Percentiles rank a stretch among this genome's conserved stretches.
Evolutionary conservation across 2,329 filamentous ascomycete species (phyloP).

Genomic region (Pseudopithomyces maydicus): DNA sequence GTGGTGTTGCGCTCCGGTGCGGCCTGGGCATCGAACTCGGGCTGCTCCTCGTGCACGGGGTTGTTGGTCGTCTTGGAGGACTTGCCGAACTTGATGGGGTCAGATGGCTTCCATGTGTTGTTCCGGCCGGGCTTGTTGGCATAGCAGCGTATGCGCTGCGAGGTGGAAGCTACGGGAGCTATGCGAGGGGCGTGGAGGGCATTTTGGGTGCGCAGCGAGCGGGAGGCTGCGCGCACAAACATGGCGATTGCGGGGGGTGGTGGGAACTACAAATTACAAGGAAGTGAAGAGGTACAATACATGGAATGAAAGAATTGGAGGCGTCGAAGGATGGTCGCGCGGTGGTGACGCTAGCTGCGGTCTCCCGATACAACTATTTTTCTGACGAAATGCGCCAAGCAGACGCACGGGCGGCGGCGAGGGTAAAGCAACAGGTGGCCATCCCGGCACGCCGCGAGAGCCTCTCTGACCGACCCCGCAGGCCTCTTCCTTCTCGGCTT

Average conservation of each 20-base stretch:
- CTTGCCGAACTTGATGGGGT: constrained; percentile 46
- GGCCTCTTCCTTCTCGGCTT: constrained; percentile 9
- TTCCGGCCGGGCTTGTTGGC: constrained; percentile 34
- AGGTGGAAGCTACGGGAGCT: constrained; percentile 31
- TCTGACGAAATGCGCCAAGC: constrained; percentile 10
- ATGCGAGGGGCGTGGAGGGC: constrained; percentile 30
- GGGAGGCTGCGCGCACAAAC: constrained; percentile 42
- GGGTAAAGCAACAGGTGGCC: constrained; percentile 6
- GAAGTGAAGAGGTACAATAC: constrained; percentile 12
- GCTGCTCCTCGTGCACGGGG: constrained; percentile 39
- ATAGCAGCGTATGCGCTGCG: constrained; percentile 33
- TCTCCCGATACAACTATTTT: constrained; percentile 28
- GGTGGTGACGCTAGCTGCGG: constrained; percentile 8
- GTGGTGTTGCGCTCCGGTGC: constrained; percentile 35
- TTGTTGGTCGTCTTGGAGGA: constrained; percentile 27
- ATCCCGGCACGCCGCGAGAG: constrained; percentile 7
- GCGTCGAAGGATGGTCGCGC: background rate
- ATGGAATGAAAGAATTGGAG: constrained; percentile 17
- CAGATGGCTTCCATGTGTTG: constrained; percentile 48
- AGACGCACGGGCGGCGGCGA: background rate
- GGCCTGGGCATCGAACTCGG: constrained; percentile 38
- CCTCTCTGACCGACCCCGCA: background rate
- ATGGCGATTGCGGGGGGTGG: constrained; percentile 22
- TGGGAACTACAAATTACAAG: constrained; percentile 24
- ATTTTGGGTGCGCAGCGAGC: constrained; percentile 39